phyloP scores from a whole-genome alignment of 202 grass and related monocot species.

The Zoysia matrella region DNA sequence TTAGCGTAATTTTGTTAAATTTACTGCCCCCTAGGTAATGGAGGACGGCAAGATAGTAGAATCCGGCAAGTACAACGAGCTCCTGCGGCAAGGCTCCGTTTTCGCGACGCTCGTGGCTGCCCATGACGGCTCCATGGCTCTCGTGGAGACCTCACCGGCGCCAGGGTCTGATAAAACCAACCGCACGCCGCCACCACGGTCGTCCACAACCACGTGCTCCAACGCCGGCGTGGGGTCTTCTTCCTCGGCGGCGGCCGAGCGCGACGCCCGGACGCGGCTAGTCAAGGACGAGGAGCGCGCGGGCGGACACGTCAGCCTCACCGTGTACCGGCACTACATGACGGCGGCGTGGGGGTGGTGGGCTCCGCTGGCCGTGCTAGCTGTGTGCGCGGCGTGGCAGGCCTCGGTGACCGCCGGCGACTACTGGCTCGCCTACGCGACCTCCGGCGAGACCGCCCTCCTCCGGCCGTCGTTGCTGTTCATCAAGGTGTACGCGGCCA shows the following conservation, averaged over 20 bases:
- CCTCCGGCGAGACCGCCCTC: constrained; percentile 49
- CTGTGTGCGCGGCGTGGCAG: constrained; percentile 59
- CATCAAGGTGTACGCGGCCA: constrained; percentile 68
- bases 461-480: constrained; percentile 58
- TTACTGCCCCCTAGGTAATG: constrained; percentile 61
- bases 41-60: constrained; percentile 76
- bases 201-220: constrained; percentile 1
- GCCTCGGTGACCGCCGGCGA: constrained; percentile 76
- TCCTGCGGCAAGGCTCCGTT: constrained; percentile 60
- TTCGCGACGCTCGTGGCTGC: constrained; percentile 85
- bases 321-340: constrained; percentile 82
- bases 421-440: constrained; percentile 91
- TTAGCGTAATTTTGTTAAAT: not conserved
- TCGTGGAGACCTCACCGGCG: constrained; percentile 64
- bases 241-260: constrained; percentile 33
- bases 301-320: constrained; percentile 79
- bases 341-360: constrained; percentile 93
- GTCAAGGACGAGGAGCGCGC: constrained; percentile 89
- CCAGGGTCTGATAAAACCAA: not conserved
- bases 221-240: constrained; percentile 23
- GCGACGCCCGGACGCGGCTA: constrained; percentile 68
- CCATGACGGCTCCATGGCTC: constrained; percentile 97
- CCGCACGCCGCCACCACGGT: constrained; percentile 5
- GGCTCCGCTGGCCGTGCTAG: constrained; percentile 55
- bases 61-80: constrained; percentile 80